A percentile compares a stretch with the other conserved stretches of the same genome.
These are phyloP conservation scores for Taphrina wiesneri DNA, from an alignment of 1,139 yeast genomes.

Conservation along the genomic window DNA sequence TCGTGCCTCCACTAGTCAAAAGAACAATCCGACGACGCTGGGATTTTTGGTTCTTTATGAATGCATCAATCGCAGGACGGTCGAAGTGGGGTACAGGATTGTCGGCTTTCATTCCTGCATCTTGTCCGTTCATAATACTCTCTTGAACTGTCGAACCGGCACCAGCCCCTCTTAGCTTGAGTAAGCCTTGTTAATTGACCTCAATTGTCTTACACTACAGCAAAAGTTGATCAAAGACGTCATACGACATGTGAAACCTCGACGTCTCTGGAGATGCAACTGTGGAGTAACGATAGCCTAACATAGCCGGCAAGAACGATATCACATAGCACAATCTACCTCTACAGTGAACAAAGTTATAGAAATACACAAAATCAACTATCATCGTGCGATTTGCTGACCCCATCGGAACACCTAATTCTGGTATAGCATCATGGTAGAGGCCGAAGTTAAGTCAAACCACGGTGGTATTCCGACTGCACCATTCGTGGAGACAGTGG, in stretches of 20 bases:
- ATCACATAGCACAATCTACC: background rate
- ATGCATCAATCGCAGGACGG: conserved; percentile 1
- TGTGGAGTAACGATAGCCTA: background rate
- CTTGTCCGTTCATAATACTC: background rate
- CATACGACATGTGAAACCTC: background rate
- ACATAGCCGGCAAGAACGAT: conserved; percentile 5
- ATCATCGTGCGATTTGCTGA: too few relatives aligned
- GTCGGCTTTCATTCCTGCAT: background rate
- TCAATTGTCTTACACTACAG: too few relatives aligned
- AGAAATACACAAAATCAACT: too few relatives aligned
- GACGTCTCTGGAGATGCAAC: background rate
- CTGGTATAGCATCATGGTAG: background rate
- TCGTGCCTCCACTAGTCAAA: conserved; percentile 74
- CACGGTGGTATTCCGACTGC: conserved; percentile 90
- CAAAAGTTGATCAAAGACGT: too few relatives aligned
- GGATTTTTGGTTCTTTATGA: conserved; percentile 16
- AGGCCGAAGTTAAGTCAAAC: background rate
- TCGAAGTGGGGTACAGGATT: conserved; percentile 12
- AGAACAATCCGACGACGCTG: conserved; percentile 32
- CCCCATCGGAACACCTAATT: too few relatives aligned
- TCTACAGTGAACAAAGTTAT: background rate
- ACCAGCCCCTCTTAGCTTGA: too few relatives aligned
- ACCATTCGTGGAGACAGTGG: conserved; percentile 86
- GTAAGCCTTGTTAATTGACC: too few relatives aligned
- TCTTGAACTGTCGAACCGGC: too few relatives aligned